phyloP scores from a whole-genome alignment of 345 rosid species.

The Brassica rapa region DNA sequence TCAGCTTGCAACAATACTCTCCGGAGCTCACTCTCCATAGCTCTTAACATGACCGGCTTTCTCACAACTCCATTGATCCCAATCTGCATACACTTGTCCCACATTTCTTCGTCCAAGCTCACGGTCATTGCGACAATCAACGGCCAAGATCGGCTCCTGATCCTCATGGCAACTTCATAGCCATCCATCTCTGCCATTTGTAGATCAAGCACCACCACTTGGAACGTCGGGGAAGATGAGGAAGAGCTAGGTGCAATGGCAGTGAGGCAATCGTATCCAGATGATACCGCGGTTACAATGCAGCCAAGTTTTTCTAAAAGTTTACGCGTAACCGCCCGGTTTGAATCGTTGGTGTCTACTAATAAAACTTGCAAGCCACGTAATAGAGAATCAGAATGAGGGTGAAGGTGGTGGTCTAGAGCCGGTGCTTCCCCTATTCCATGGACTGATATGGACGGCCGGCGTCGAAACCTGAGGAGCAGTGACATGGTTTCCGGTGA shows the following conservation, averaged over 20 bases:
- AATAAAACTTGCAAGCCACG: slow-evolving; percentile 71
- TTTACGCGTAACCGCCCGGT: slow-evolving; percentile 74
- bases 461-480: slow-evolving; percentile 65
- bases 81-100: slow-evolving; percentile 64
- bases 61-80: slow-evolving; percentile 83
- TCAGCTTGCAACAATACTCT: slow-evolving; percentile 62
- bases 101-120: slow-evolving; percentile 54
- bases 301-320: slow-evolving; percentile 90
- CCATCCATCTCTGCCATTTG: slow-evolving; percentile 78
- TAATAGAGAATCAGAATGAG: slow-evolving; percentile 60
- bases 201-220: slow-evolving; percentile 75
- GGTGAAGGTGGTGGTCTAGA: slow-evolving; percentile 47
- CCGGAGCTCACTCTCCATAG: slow-evolving; percentile 68
- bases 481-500: slow-evolving; percentile 72
- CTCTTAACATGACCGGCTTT: slow-evolving; percentile 71
- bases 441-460: slow-evolving; percentile 48
- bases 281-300: slow-evolving; percentile 60
- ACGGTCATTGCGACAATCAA: slow-evolving; percentile 67
- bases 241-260: slow-evolving; percentile 51
- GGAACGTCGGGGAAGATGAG: slow-evolving; percentile 44
- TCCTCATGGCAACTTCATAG: slow-evolving; percentile 76
- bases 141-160: slow-evolving; percentile 70
- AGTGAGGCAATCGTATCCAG: slow-evolving; percentile 75
- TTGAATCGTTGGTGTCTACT: slow-evolving; percentile 71
- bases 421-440: slow-evolving; percentile 53